These are phyloP conservation scores for Xylaria acuta DNA, from an alignment of 495 filamentous ascomycete species.

Conservation along the genomic window DNA sequence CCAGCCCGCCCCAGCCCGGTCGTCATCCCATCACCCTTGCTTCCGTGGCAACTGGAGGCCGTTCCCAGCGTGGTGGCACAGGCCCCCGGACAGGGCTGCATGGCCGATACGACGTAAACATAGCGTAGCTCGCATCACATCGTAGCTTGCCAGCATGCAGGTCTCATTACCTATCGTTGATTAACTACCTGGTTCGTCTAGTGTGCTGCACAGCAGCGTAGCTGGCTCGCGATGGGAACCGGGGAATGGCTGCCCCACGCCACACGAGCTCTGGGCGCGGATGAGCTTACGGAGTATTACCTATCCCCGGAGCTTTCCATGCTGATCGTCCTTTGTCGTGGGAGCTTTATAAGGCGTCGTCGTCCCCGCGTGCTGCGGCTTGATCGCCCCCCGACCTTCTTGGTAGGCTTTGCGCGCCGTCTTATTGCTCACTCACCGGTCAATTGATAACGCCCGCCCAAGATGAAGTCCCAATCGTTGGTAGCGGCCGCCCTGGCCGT, in stretches of 20 bases:
- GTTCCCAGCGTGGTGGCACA: conserved; percentile 19
- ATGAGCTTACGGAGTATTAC: conserved; percentile 22
- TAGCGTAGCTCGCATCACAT: conserved; percentile 20
- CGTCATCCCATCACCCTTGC: conserved; percentile 4
- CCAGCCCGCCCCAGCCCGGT: conserved; percentile 7
- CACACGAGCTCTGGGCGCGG: neutral
- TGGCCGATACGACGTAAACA: conserved; percentile 21
- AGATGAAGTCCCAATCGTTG: conserved; percentile 40
- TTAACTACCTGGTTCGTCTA: neutral
- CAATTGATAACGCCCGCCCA: conserved; percentile 23
- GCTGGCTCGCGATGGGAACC: neutral
- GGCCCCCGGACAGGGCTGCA: conserved; percentile 17
- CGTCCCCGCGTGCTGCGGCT: conserved; percentile 2
- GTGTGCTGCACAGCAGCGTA: too few species aligned
- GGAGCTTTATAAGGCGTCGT: conserved; percentile 26
- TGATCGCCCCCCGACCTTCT: neutral
- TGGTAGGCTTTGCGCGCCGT: conserved; percentile 16
- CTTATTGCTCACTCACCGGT: conserved; percentile 12
- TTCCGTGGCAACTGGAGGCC: neutral
- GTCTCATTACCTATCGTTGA: neutral
- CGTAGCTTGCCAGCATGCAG: conserved; percentile 3
- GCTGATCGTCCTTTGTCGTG: conserved; percentile 19
- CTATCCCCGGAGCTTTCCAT: conserved; percentile 5
- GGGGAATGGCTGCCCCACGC: conserved; percentile 1
- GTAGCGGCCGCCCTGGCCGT: conserved; percentile 35